Evolutionary conservation across 306 rosid genomes (phyloP), one percentile per base, ranked within the genome.

Genomic region (Acacia melanoxylon): DNA sequence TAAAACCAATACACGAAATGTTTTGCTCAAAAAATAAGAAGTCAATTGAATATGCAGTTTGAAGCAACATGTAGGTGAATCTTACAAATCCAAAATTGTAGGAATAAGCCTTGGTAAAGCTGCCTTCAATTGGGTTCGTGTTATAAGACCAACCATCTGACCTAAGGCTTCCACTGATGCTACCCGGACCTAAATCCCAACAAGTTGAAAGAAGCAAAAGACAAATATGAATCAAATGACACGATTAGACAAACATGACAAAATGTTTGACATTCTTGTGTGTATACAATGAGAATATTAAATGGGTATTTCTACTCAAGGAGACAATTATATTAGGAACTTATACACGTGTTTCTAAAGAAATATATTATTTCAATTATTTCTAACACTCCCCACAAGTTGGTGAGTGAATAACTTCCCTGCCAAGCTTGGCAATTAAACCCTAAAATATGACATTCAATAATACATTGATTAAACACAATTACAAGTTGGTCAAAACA

Each of bases 41-140:
- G 67, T 58, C 54, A 41, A 52, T 74, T 80, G 24, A 72, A 27
- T 72, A 46, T 13, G 67, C 20, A 86, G 63, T 61, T 62, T 48
- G 79, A 76, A 82, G 79, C 72, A 77, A 61, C 27, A 41, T 56
- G 29, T 72, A 59, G 72, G 83, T 83, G 63, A 80, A 83, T 82
- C 98, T 89, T 90, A 95, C 98, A 95, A 88, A 71, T 95, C 98
- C 93, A 95, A 85, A 75, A 95, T 90, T 41, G 98, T 91, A 73
- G 98, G 98, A 62, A 95, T 82, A 83, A 95, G 93, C 83, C 97
- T 88, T 27, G 97, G 98, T 77, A 95, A 79, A 88, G 98, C 98
- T 25, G 92, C 90, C 87, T 95, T 95, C 72, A 95, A 76, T 75
- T 91, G 98, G 78, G 91, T 75, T 79, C 98, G 87, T 70, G 95